phyloP scores from a whole-genome alignment of 129 eudicot genomes.

The Chrysanthemum seticuspe region DNA sequence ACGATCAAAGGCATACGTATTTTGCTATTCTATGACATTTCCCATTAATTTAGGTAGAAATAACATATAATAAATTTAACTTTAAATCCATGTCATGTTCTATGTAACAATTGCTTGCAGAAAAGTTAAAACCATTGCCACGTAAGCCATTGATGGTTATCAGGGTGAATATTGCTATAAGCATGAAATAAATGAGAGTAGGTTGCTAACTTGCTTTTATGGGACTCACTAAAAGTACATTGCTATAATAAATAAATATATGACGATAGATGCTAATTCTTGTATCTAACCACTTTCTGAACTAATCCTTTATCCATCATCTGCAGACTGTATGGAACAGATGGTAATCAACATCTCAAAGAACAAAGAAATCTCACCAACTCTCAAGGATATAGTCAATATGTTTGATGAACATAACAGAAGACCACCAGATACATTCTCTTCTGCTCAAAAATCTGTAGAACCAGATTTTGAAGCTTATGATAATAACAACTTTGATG shows the following conservation, averaged over 20 bases:
- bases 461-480: slow-evolving; percentile 37
- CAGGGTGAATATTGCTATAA: neutral
- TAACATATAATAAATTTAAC: neutral
- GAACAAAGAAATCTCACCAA: slow-evolving; percentile 70
- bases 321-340: slow-evolving; percentile 63
- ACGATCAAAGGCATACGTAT: too few species aligned
- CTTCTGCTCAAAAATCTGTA: slow-evolving; percentile 37
- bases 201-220: slow-evolving; percentile 5
- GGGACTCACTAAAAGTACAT: neutral
- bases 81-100: neutral
- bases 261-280: slow-evolving; percentile 8
- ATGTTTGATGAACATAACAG: slow-evolving; percentile 50
- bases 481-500: slow-evolving; percentile 34
- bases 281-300: neutral
- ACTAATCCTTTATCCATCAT: slow-evolving; percentile 13
- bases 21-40: too few species aligned
- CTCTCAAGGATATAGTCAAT: slow-evolving; percentile 60
- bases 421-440: slow-evolving; percentile 45
- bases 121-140: neutral
- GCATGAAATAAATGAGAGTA: neutral
- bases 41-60: too few species aligned
- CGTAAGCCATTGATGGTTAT: neutral
- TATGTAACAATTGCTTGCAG: neutral
- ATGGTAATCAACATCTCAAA: slow-evolving; percentile 55
- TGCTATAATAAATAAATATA: slow-evolving; percentile 14